Base-by-base conservation (phyloP, 345 rosid genomes). In the Arabidopsis suecica region DNA sequence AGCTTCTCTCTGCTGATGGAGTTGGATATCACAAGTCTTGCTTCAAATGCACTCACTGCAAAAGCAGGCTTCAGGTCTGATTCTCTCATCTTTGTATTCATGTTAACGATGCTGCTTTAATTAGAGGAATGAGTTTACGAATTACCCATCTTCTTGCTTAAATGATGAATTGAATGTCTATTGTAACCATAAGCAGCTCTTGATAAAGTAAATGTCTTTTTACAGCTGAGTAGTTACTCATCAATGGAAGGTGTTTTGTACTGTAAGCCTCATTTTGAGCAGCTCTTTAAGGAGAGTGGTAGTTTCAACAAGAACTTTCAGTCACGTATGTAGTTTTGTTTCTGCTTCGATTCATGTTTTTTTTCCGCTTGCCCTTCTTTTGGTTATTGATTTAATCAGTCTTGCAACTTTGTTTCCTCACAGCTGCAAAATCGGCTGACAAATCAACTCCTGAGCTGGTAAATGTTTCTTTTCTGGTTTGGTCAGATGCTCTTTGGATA, bases 11-110 rank as follows among this genome's bases (percentile, higher is more conserved):
- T 0, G 93, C 92, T 60, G 97, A 91, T 83, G 98, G 96, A 23
- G 73, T 86, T 69, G 63, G 86, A 36, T 93, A 88, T 75, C 98
- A 93, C 75, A 93, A 89, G 80, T 85, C 87, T 40, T 93, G 98
- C 84, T 93, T 93, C 91, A 91, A 84, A 78, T 89, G 97, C 87
- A 83, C 82, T 47, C 97, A 91, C 62, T 93, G 98, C 92, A 88
- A 87, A 75, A 89, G 92, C 55, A 82, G 72, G 41, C 89, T 93
- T 74, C 90, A 82, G 87, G 96, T 91, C 58, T 44, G 6, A 9
- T 1, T 3, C 1, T 30, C 1, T 30, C 5, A 45, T 10, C 50
- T 37, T 40, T 6, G 1, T 13, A 20, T 44, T 16, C 18, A 16
- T 16, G 18, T 16, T 16, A 16, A 16, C 18, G 18, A 16, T 50